A percentile compares a stretch with the other conserved stretches of the same genome.
phyloP scores from a whole-genome alignment of 75 land plant genomes.

The Picea sitchensis region DNA sequence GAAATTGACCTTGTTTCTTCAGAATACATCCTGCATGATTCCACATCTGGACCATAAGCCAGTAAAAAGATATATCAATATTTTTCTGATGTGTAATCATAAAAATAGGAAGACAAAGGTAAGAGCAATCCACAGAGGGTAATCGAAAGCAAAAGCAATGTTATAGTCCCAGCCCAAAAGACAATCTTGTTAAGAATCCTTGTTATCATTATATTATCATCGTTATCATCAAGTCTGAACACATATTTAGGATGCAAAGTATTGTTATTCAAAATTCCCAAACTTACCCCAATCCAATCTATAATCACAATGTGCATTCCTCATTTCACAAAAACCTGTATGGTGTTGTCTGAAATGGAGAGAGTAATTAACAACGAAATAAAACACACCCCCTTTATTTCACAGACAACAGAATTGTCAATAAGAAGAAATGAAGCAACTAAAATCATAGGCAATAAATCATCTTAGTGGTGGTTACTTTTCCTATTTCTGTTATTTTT shows the following conservation, averaged over 20 bases:
- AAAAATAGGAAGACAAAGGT: not conserved
- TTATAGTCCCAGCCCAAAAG: not conserved
- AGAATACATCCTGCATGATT: conserved; percentile 80
- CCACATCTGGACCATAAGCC: conserved; percentile 57
- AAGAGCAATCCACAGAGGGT: not conserved
- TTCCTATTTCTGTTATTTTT: no score
- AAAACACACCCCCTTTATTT: no score
- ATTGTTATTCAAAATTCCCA: not conserved
- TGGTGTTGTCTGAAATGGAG: no score
- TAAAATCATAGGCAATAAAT: no score
- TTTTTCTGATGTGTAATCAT: not conserved
- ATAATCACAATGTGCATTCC: no score
- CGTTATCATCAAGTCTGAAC: no score
- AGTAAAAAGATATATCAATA: not conserved
- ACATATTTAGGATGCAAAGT: not conserved
- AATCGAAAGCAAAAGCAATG: not conserved
- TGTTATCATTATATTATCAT: no score
- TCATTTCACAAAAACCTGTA: no score
- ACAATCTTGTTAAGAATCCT: not conserved
- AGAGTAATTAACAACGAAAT: no score
- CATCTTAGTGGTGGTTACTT: no score
- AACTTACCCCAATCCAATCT: not conserved
- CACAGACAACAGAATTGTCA: no score
- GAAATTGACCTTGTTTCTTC: conserved; percentile 73
- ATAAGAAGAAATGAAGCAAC: no score